Evolutionary conservation across 2,329 filamentous ascomycete genomes (phyloP), one percentile per base, ranked within the genome.

Genomic region (Coniochaeta ligniaria): DNA sequence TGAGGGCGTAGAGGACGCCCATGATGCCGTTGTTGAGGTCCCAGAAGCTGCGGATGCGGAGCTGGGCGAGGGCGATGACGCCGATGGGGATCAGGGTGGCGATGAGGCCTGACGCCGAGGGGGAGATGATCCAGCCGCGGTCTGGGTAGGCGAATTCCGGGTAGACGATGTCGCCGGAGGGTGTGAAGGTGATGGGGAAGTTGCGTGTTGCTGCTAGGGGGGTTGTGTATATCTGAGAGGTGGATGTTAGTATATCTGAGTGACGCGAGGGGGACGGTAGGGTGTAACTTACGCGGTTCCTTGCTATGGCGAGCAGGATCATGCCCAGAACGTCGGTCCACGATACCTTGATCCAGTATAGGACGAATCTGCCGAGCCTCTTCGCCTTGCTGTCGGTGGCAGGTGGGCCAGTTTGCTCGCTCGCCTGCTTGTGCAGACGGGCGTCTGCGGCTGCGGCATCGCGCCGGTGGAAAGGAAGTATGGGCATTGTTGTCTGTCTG

Each of bases 21-120:
- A 90, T 79, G 57, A 86, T 76, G 52, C 83, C 88, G 69, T 91
- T 91, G 76, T 91, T 91, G 68, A 85, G 76, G 60, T 88, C 85
- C 85, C 85, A 88, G 75, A 88, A 88, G 8, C 82, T 86, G 60
- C 84, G 82, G 55, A 90, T 78, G 57, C 87, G 83, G 65, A 91
- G 80, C 72, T 91, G 88, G 74, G 86, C 82, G 59, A 86, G 65
- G 2, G 89, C 73, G 66, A 92, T 84, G 70, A 89, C 73, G 63
- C 78, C 71, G 66, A 91, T 87, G 9, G 89, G 88, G n/a, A 85
- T 74, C 6, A 83, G 71, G 52, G 80, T 73, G 6, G 80, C 82
- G 35, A 89, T 72, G 1, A 87, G 66, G 0, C 81, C 84, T 0
- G 84, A 82, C 0, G 80, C 72, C 76, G 78, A 84, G 50, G 86